Conservation (phyloP, 139 green algal genomes). For the Chlamydomonas asymmetrica region DNA sequence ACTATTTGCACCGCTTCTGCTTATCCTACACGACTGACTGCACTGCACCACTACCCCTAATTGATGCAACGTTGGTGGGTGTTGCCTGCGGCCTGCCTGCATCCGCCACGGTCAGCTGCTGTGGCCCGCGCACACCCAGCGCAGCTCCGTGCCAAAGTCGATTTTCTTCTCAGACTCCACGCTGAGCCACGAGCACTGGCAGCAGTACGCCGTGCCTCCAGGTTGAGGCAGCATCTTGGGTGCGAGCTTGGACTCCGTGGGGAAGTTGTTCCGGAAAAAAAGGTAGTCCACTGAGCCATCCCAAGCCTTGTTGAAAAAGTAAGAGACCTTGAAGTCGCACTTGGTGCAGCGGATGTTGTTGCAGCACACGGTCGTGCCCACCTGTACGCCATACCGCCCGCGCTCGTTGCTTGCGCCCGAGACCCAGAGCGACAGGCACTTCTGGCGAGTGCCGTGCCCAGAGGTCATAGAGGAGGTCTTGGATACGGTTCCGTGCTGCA, state of each 20-base stretch:
- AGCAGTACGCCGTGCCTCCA: conserved; percentile 36
- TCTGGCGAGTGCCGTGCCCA: no score
- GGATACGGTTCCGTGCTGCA: no score
- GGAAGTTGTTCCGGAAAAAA: conserved; percentile 48
- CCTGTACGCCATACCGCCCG: conserved; percentile 25
- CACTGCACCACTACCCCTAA: no score
- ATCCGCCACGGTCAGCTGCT: no score
- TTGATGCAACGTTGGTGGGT: no score
- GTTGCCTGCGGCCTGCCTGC: no score
- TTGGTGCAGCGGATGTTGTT: conserved; percentile 45
- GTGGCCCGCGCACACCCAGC: conserved; percentile 43
- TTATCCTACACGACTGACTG: no score
- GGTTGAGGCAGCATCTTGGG: conserved; percentile 18
- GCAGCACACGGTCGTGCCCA: conserved; percentile 29
- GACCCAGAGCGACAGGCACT: no score
- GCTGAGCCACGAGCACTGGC: conserved; percentile 44
- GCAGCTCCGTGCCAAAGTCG: conserved; percentile 31
- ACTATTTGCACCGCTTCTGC: no score
- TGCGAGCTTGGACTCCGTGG: conserved; percentile 31
- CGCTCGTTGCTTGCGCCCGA: conserved; percentile 8
- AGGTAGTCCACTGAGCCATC: conserved; percentile 36
- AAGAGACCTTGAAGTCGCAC: conserved; percentile 44
- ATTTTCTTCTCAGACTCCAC: conserved; percentile 3
- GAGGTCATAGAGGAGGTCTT: no score
- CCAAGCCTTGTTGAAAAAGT: conserved; percentile 33